Conservation (phyloP, 768 basidiomycete genomes). For the Agaricus subrufescens region DNA sequence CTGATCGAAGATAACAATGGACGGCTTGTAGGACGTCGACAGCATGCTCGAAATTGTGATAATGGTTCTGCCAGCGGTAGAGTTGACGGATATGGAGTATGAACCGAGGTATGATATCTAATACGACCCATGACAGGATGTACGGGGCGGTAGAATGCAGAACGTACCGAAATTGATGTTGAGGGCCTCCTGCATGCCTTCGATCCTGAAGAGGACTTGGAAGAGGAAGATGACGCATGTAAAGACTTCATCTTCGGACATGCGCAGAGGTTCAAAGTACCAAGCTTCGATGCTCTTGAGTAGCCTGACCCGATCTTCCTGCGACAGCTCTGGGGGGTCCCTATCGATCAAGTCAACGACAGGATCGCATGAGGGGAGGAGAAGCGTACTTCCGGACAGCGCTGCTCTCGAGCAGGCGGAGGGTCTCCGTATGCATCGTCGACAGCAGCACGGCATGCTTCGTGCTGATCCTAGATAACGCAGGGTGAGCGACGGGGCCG, state of each 20-base stretch:
- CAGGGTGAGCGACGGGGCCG: not conserved
- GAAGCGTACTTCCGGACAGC: conserved; percentile 59
- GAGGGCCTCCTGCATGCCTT: conserved; percentile 61
- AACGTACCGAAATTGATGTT: conserved; percentile 56
- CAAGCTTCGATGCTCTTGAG: conserved; percentile 71
- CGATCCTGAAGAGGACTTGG: conserved; percentile 75
- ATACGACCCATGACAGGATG: not conserved
- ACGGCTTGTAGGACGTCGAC: conserved; percentile 93
- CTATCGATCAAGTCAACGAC: conserved; percentile 20
- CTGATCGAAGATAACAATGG: conserved; percentile 76
- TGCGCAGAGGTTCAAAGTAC: conserved; percentile 86
- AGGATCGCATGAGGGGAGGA: not conserved
- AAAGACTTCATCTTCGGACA: conserved; percentile 78
- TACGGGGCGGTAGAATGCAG: conserved; percentile 11
- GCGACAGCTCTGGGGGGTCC: conserved; percentile 42
- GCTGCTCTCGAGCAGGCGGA: conserved; percentile 25
- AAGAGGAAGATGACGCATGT: conserved; percentile 84
- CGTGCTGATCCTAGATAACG: conserved; percentile 27
- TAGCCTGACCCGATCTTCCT: conserved; percentile 52
- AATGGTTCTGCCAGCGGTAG: conserved; percentile 88
- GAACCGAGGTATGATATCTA: conserved; percentile 74
- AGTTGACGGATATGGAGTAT: conserved; percentile 86
- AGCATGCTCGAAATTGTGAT: conserved; percentile 98
- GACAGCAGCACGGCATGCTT: conserved; percentile 79
- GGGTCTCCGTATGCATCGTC: conserved; percentile 81